Conservation (phyloP, 1,139 yeast genomes). For the Pichia sp. region DNA sequence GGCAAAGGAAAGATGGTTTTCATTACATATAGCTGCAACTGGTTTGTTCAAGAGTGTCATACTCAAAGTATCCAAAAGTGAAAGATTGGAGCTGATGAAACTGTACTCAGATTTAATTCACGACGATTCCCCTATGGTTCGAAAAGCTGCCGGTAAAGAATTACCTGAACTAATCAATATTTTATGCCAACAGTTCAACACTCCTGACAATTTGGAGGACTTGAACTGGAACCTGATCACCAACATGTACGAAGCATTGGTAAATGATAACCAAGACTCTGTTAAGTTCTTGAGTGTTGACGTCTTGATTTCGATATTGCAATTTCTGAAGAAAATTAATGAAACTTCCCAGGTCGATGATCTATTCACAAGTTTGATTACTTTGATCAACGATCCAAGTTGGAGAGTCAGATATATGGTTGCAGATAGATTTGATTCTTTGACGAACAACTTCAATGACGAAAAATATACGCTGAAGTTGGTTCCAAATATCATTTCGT, state of each 20-base stretch:
- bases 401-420: constrained; percentile 99
- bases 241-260: constrained; percentile 75
- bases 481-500: constrained; percentile 64
- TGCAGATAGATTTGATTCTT: constrained; percentile 79
- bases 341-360: constrained; percentile 59
- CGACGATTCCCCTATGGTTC: constrained; percentile 98
- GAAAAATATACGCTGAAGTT: constrained; percentile 52
- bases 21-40: constrained; percentile 86
- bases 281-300: constrained; percentile 89
- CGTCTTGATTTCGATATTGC: constrained; percentile 69
- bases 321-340: constrained; percentile 52
- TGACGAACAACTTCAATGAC: constrained; percentile 62
- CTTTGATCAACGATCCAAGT: constrained; percentile 79
- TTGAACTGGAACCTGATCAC: constrained; percentile 67
- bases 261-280: constrained; percentile 89
- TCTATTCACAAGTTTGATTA: constrained; percentile 56
- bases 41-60: constrained; percentile 79
- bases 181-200: constrained; percentile 36
- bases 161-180: constrained; percentile 68
- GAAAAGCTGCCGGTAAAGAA: constrained; percentile 87
- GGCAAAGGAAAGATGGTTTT: constrained; percentile 91
- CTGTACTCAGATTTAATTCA: constrained; percentile 66
- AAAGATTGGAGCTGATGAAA: constrained; percentile 57
- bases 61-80: constrained; percentile 49
- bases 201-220: constrained; percentile 30